These are phyloP conservation scores for Wickerhamiella spandovensis DNA, from an alignment of 805 yeast species.

Conservation along the genomic window DNA sequence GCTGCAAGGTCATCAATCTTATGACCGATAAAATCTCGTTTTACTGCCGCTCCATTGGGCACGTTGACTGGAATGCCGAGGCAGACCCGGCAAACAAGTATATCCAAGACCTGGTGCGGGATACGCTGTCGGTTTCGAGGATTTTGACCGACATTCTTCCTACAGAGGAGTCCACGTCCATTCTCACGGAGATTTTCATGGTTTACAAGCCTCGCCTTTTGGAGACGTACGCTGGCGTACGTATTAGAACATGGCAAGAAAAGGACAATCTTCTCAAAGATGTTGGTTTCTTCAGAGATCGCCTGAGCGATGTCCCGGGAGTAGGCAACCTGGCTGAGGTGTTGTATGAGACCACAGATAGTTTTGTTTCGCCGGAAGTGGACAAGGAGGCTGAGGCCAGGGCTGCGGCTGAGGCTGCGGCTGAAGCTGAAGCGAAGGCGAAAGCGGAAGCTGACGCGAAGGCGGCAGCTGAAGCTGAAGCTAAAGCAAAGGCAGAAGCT, in stretches of 20 bases:
- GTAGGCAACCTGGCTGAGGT: conserved; percentile 50
- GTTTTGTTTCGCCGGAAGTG: conserved; percentile 22
- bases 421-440: conserved; percentile 10
- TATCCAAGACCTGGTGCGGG: conserved; percentile 54
- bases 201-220: conserved; percentile 44
- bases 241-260: conserved; percentile 20
- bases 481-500: conserved; percentile 20
- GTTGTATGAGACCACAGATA: conserved; percentile 46
- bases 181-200: conserved; percentile 29
- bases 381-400: conserved; percentile 3
- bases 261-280: conserved; percentile 45
- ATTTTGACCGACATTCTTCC: conserved; percentile 48
- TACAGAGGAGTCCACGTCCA: conserved; percentile 12
- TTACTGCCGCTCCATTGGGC: conserved; percentile 36
- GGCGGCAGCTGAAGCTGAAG: neutral
- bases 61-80: conserved; percentile 36
- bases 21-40: conserved; percentile 50
- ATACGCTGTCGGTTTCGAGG: conserved; percentile 48
- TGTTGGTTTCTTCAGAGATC: conserved; percentile 50
- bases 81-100: conserved; percentile 42
- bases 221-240: conserved; percentile 36
- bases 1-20: conserved; percentile 49
- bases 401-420: conserved; percentile 24
- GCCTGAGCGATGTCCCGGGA: conserved; percentile 43
- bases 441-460: neutral